A percentile compares a stretch with the other conserved stretches of the same genome.
phyloP scores from a whole-genome alignment of 768 basidiomycete genomes.

The Lactifluus pinguis region DNA sequence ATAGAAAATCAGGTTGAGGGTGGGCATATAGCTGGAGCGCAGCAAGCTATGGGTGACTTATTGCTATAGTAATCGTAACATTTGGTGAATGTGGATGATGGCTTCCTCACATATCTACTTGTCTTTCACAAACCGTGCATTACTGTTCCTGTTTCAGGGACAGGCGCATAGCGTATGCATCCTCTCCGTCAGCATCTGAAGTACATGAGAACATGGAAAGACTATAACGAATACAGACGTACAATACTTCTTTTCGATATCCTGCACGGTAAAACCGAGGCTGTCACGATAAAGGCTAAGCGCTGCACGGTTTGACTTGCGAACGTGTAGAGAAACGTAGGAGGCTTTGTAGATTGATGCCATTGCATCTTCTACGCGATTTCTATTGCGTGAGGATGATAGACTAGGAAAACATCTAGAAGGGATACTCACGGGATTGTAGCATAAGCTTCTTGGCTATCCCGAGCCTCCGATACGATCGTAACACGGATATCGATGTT shows the following conservation, averaged over 20 bases:
- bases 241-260: slow-evolving; percentile 90
- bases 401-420: not conserved
- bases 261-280: slow-evolving; percentile 79
- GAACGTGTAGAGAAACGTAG: slow-evolving; percentile 83
- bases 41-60: not conserved
- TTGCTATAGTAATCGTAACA: not conserved
- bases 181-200: slow-evolving; percentile 89
- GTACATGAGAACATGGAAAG: slow-evolving; percentile 8
- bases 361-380: slow-evolving; percentile 78
- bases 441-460: slow-evolving; percentile 92
- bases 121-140: not conserved
- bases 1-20: not conserved
- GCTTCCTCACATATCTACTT: not conserved
- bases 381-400: not conserved
- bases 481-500: slow-evolving; percentile 90
- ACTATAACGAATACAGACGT: slow-evolving; percentile 30
- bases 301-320: slow-evolving; percentile 92
- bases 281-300: slow-evolving; percentile 82
- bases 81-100: not conserved
- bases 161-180: slow-evolving; percentile 86
- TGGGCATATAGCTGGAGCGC: not conserved
- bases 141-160: slow-evolving; percentile 34
- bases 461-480: slow-evolving; percentile 85
- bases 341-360: slow-evolving; percentile 72
- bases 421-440: slow-evolving; percentile 63